Conservation (phyloP, 306 rosid genomes). For the Acacia melanoxylon region DNA sequence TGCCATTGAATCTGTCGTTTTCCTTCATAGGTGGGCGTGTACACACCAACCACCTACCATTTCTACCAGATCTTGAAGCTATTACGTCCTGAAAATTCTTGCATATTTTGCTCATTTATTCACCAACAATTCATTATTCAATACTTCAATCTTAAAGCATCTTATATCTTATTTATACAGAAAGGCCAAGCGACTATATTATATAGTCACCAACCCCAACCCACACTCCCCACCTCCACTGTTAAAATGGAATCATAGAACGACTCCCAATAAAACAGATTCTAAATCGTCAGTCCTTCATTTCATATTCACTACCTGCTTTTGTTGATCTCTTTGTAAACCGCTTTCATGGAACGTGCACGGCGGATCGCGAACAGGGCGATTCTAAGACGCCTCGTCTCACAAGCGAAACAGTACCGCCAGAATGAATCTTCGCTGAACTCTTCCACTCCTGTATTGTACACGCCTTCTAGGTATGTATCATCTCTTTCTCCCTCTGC, state of each 20-base stretch:
- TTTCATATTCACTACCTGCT: not conserved
- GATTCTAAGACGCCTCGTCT: constrained; percentile 74
- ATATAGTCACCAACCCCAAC: constrained; percentile 11
- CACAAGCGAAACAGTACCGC: constrained; percentile 71
- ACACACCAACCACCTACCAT: constrained; percentile 63
- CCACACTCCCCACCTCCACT: constrained; percentile 23
- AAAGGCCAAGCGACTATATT: not conserved
- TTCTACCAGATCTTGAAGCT: constrained; percentile 48
- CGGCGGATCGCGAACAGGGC: constrained; percentile 88
- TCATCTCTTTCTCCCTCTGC: constrained; percentile 69
- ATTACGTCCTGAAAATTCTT: constrained; percentile 1
- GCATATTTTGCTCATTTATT: constrained; percentile 15
- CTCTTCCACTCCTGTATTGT: constrained; percentile 53
- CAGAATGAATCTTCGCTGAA: constrained; percentile 53
- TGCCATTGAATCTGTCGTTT: constrained; percentile 47
- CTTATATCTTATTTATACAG: not conserved
- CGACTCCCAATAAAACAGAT: constrained; percentile 6
- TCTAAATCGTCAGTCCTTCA: constrained; percentile 12
- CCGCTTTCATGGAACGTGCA: constrained; percentile 87
- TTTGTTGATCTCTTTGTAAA: not conserved
- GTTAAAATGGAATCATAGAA: constrained; percentile 28
- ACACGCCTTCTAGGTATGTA: constrained; percentile 66
- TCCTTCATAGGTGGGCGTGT: constrained; percentile 50
- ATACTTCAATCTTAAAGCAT: not conserved
- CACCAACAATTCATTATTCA: not conserved